These are phyloP conservation scores for Diaporthe aspalathi DNA, from an alignment of 2,329 filamentous ascomycete species.

Conservation along the genomic window DNA sequence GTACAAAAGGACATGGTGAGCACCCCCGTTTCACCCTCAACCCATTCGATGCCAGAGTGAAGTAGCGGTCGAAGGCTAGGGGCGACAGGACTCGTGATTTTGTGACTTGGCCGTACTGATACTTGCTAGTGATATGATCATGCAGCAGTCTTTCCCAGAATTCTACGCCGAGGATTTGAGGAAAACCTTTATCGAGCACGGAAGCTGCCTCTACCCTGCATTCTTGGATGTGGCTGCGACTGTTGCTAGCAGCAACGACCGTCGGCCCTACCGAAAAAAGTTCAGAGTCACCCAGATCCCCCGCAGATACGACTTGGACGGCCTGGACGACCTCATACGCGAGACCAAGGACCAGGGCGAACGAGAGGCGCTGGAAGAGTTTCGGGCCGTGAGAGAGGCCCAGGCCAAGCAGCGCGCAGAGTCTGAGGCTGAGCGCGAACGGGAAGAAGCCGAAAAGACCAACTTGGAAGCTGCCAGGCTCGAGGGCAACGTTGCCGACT, in stretches of 20 bases:
- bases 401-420: slow-evolving; percentile 43
- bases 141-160: slow-evolving; percentile 51
- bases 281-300: slow-evolving; percentile 42
- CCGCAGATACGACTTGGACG: slow-evolving; percentile 40
- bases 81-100: background rate
- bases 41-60: background rate
- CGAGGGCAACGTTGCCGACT: slow-evolving; percentile 71
- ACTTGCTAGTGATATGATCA: slow-evolving; percentile 43
- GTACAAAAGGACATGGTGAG: slow-evolving; percentile 40
- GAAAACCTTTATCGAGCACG: slow-evolving; percentile 42
- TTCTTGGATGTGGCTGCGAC: slow-evolving; percentile 49
- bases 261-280: slow-evolving; percentile 47
- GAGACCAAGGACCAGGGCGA: slow-evolving; percentile 36
- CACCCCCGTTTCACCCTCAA: background rate
- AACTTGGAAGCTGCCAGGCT: slow-evolving; percentile 57
- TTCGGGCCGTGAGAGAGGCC: slow-evolving; percentile 51
- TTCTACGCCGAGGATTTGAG: slow-evolving; percentile 46
- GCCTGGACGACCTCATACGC: slow-evolving; percentile 42
- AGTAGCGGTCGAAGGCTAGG: too few relatives aligned
- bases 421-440: slow-evolving; percentile 42
- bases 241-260: slow-evolving; percentile 41
- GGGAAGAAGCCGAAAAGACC: slow-evolving; percentile 51
- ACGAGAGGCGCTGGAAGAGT: slow-evolving; percentile 53
- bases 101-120: slow-evolving; percentile 13
- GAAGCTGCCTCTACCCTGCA: slow-evolving; percentile 49